A percentile compares a stretch with the other conserved stretches of the same genome.
Evolutionary conservation across 495 filamentous ascomycete species (phyloP).

Genomic region (Elaphomyces granulatus): DNA sequence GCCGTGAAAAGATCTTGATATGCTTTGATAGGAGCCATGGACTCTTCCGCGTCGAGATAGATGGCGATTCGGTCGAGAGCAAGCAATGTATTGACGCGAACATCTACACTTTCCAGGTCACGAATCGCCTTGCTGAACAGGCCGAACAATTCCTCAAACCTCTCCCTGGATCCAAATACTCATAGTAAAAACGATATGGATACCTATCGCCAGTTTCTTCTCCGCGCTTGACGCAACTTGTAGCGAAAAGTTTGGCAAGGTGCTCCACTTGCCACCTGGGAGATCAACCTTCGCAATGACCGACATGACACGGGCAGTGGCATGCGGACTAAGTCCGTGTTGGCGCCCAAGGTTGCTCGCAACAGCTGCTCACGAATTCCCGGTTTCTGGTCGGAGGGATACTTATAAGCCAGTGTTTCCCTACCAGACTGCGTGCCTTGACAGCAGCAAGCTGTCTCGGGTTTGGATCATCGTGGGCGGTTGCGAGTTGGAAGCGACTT

Average conservation of each 20-base stretch:
- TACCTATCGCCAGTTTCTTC: slow-evolving; percentile 75
- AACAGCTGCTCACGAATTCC: slow-evolving; percentile 70
- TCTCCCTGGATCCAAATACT: slow-evolving; percentile 65
- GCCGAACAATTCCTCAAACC: slow-evolving; percentile 60
- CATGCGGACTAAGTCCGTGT: slow-evolving; percentile 64
- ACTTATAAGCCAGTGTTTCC: slow-evolving; percentile 64
- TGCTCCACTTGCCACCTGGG: slow-evolving; percentile 71
- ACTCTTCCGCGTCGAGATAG: slow-evolving; percentile 73
- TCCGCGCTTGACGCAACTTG: slow-evolving; percentile 55
- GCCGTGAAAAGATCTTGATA: slow-evolving; percentile 67
- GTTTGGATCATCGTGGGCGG: slow-evolving; percentile 51
- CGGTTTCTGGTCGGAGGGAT: slow-evolving; percentile 52
- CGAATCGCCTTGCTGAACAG: slow-evolving; percentile 78
- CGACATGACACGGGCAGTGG: slow-evolving; percentile 74
- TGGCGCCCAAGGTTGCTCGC: slow-evolving; percentile 64
- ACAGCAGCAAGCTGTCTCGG: slow-evolving; percentile 83
- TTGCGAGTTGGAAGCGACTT: slow-evolving; percentile 78
- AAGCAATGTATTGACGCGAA: slow-evolving; percentile 87
- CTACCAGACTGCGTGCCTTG: slow-evolving; percentile 64
- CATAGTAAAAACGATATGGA: slow-evolving; percentile 90
- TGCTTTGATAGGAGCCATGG: slow-evolving; percentile 49
- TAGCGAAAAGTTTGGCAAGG: slow-evolving; percentile 60
- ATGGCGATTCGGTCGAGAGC: slow-evolving; percentile 82
- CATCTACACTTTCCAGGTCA: slow-evolving; percentile 80
- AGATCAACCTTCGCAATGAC: slow-evolving; percentile 77